Conservation (phyloP, 495 filamentous ascomycete genomes). For the Penicillium salamii region DNA sequence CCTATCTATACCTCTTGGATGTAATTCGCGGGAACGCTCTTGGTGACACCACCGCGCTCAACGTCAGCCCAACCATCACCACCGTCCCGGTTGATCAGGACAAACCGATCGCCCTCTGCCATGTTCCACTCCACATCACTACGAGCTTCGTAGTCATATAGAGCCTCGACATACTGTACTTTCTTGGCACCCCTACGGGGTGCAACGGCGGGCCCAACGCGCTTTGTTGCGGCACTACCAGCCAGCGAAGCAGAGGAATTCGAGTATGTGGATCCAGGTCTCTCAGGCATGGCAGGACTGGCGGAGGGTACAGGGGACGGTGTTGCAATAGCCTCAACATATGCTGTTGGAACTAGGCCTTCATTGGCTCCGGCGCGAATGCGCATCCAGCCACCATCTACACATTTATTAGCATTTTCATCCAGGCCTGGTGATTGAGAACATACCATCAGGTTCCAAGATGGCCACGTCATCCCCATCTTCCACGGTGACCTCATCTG, state of each 20-base stretch:
- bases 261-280: slow-evolving; percentile 69
- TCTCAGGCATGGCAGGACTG: slow-evolving; percentile 39
- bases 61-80: slow-evolving; percentile 98
- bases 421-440: background rate
- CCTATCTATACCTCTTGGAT: slow-evolving; percentile 65
- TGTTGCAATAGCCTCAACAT: slow-evolving; percentile 59
- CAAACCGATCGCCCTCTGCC: slow-evolving; percentile 86
- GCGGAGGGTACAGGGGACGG: slow-evolving; percentile 40
- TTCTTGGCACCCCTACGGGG: slow-evolving; percentile 92
- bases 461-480: slow-evolving; percentile 75
- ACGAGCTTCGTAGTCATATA: slow-evolving; percentile 88
- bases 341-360: slow-evolving; percentile 84
- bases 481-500: slow-evolving; percentile 75
- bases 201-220: slow-evolving; percentile 90
- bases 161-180: slow-evolving; percentile 85
- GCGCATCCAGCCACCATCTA: slow-evolving; percentile 91
- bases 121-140: slow-evolving; percentile 88
- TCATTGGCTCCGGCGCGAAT: slow-evolving; percentile 65
- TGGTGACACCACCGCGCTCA: slow-evolving; percentile 83
- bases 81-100: slow-evolving; percentile 75
- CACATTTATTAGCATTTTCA: slow-evolving; percentile 7
- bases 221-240: slow-evolving; percentile 60
- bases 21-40: slow-evolving; percentile 92
- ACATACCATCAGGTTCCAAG: slow-evolving; percentile 85
- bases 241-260: slow-evolving; percentile 72